A percentile compares a stretch with the other conserved stretches of the same genome.
phyloP scores from a whole-genome alignment of 768 basidiomycete species.

The Lyophyllum atratum region DNA sequence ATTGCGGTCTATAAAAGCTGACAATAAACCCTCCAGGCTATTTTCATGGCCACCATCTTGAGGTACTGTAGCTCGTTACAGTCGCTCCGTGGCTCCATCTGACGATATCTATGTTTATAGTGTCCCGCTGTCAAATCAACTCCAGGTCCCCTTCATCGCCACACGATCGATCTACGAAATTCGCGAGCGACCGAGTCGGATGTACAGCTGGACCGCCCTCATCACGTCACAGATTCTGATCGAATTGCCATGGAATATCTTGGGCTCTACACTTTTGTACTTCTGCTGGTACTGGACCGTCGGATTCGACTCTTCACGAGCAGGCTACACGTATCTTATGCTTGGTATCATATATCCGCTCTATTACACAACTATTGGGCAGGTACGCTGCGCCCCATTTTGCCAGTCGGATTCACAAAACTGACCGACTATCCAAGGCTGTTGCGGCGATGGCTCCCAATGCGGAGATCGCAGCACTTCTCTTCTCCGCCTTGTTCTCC shows the following conservation, averaged over 20 bases:
- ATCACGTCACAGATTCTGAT: conserved; percentile 55
- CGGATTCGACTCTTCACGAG: conserved; percentile 54
- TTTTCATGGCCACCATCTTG: conserved; percentile 57
- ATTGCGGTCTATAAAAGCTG: no score
- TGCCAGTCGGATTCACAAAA: no score
- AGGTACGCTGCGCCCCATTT: conserved; percentile 26
- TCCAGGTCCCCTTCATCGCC: conserved; percentile 61
- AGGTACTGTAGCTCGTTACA: conserved; percentile 17
- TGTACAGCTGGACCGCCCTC: conserved; percentile 67
- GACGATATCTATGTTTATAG: conserved; percentile 17
- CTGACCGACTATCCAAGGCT: conserved; percentile 43
- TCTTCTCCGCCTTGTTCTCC: conserved; percentile 55
- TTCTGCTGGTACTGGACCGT: conserved; percentile 74
- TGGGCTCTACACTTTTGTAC: conserved; percentile 60
- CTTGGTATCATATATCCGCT: conserved; percentile 55
- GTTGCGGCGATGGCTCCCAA: conserved; percentile 61
- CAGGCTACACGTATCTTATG: conserved; percentile 61
- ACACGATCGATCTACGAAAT: conserved; percentile 66
- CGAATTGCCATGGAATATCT: conserved; percentile 63
- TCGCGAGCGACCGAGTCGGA: conserved; percentile 65
- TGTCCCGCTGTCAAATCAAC: conserved; percentile 61
- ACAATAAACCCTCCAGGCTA: conserved; percentile 35
- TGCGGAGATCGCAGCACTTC: conserved; percentile 52
- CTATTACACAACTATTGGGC: conserved; percentile 62
- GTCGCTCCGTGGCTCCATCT: neutral